Evolutionary conservation across 352 stramenopile genomes (phyloP).

Genomic region (Phytophthora quininea): DNA sequence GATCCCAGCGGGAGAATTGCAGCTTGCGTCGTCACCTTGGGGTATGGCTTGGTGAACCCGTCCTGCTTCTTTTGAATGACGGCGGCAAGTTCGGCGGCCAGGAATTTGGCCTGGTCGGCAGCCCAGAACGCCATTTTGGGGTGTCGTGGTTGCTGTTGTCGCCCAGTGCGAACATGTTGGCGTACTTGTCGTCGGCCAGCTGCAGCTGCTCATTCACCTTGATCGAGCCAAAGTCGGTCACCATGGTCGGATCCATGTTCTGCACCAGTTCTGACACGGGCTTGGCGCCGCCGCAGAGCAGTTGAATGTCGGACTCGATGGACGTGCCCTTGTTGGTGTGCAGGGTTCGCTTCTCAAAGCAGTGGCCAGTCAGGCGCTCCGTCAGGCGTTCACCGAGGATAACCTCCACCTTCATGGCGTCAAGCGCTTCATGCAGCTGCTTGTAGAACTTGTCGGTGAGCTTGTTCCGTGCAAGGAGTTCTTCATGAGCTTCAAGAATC

Average conservation of each 20-base stretch:
- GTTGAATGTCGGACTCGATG: constrained; percentile 59
- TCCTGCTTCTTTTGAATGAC: constrained; percentile 32
- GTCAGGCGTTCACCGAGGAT: constrained; percentile 51
- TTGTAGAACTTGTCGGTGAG: constrained; percentile 48
- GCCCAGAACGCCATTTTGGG: constrained; percentile 53
- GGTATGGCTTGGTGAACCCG: constrained; percentile 26
- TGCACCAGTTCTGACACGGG: constrained; percentile 39
- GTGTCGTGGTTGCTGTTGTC: constrained; percentile 53
- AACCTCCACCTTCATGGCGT: constrained; percentile 46
- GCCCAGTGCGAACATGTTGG: constrained; percentile 53
- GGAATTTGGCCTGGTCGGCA: constrained; percentile 43
- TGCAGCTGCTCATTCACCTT: constrained; percentile 60
- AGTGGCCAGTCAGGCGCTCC: constrained; percentile 39
- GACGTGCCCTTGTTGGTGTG: constrained; percentile 49
- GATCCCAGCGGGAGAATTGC: constrained; percentile 45
- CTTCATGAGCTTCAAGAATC: constrained; percentile 38
- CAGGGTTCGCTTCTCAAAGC: constrained; percentile 48
- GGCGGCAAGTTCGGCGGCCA: constrained; percentile 35
- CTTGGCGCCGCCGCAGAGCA: constrained; percentile 50
- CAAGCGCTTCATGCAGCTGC: constrained; percentile 37
- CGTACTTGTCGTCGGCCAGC: constrained; percentile 45
- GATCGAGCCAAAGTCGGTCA: constrained; percentile 40
- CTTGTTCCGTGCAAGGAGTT: constrained; percentile 40
- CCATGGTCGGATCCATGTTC: constrained; percentile 39
- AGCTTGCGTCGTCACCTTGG: constrained; percentile 30